These are phyloP conservation scores for Eremothecium sinecaudum DNA, from an alignment of 1,139 yeast genomes.

Conservation along the genomic window DNA sequence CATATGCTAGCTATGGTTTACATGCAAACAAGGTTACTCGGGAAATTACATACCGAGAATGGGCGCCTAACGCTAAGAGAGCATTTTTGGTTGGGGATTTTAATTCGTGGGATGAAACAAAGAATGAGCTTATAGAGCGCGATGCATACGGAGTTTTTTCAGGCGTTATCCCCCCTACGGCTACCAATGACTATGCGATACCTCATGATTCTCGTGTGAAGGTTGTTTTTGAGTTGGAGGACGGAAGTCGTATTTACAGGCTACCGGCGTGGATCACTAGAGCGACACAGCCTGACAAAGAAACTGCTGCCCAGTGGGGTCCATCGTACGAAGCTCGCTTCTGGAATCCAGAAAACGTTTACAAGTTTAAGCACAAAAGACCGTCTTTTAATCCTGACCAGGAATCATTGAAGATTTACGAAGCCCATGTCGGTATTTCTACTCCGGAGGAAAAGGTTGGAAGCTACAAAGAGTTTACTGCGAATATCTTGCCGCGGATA, in stretches of 20 bases:
- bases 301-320: slow-evolving; percentile 38
- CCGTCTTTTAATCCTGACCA: slow-evolving; percentile 41
- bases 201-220: slow-evolving; percentile 77
- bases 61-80: slow-evolving; percentile 76
- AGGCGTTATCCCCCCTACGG: slow-evolving; percentile 43
- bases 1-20: slow-evolving; percentile 65
- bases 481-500: slow-evolving; percentile 73
- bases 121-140: slow-evolving; percentile 45
- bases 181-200: slow-evolving; percentile 51
- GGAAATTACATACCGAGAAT: slow-evolving; percentile 58
- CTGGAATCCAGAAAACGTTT: slow-evolving; percentile 69
- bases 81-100: slow-evolving; percentile 86
- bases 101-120: slow-evolving; percentile 62
- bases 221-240: slow-evolving; percentile 53
- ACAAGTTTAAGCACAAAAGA: slow-evolving; percentile 54
- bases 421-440: slow-evolving; percentile 94
- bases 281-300: slow-evolving; percentile 61
- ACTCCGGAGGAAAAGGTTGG: slow-evolving; percentile 83
- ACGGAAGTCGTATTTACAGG: slow-evolving; percentile 66
- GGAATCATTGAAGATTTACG: slow-evolving; percentile 70
- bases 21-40: slow-evolving; percentile 48
- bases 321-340: slow-evolving; percentile 76
- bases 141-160: slow-evolving; percentile 65
- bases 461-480: slow-evolving; percentile 74
- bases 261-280: slow-evolving; percentile 85